phyloP scores from a whole-genome alignment of 2,329 filamentous ascomycete genomes.

The Aureobasidium sp. region DNA sequence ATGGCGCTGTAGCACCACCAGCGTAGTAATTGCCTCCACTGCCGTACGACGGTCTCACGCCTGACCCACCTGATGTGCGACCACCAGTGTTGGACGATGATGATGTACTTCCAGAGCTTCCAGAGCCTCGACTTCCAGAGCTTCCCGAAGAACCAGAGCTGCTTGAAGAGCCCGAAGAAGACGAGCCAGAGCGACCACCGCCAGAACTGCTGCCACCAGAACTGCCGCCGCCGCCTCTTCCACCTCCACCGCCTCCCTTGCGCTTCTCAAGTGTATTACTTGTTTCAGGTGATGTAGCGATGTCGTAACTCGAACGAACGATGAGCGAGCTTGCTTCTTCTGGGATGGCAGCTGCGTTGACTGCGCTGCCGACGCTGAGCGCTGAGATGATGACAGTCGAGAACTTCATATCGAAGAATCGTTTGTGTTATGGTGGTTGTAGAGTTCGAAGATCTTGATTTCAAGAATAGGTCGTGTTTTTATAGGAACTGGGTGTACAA shows the following conservation, averaged over 20 bases:
- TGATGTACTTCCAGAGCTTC: conserved; percentile 12
- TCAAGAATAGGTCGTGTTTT: not conserved
- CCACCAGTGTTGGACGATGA: too few relatives aligned
- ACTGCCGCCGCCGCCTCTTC: conserved; percentile 31
- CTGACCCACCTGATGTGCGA: conserved; percentile 48
- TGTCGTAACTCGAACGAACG: not conserved
- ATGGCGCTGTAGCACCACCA: conserved; percentile 56
- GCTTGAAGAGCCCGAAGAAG: conserved; percentile 7
- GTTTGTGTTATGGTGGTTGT: not conserved
- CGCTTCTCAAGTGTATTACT: conserved; percentile 35
- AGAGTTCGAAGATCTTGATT: not conserved
- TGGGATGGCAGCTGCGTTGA: conserved; percentile 8
- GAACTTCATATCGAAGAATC: not conserved
- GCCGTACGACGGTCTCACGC: conserved; percentile 48
- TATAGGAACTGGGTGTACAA: not conserved
- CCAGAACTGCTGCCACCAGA: conserved; percentile 19
- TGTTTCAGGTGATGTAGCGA: conserved; percentile 16
- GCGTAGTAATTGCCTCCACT: conserved; percentile 57
- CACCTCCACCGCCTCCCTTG: conserved; percentile 37
- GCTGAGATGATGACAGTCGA: not conserved
- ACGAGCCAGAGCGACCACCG: conserved; percentile 16
- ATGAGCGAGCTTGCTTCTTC: conserved; percentile 7
- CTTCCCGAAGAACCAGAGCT: conserved; percentile 13
- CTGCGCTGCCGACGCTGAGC: not conserved
- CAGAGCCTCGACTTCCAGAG: conserved; percentile 2